Percentiles rank a stretch among this genome's conserved stretches.
These are phyloP conservation scores for Plasmodium chabaudi DNA, from an alignment of 169 alveolate genomes.

Conservation along the genomic window DNA sequence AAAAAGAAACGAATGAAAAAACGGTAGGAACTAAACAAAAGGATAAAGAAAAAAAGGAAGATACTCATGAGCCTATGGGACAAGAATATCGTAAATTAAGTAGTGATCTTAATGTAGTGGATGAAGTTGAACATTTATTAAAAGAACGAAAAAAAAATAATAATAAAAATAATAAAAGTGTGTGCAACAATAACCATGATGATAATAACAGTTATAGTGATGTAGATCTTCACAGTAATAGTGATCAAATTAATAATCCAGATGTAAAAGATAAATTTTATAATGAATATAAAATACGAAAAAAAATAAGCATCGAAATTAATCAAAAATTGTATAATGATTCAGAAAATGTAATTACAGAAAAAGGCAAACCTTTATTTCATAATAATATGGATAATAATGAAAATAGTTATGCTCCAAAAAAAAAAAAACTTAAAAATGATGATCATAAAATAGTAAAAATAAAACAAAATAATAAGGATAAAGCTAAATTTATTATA, in stretches of 20 bases:
- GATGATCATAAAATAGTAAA: slow-evolving; percentile 59
- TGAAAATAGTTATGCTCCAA: slow-evolving; percentile 28
- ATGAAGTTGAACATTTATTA: not conserved
- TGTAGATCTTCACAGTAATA: not conserved
- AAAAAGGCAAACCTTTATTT: slow-evolving; percentile 24
- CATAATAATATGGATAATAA: slow-evolving; percentile 9
- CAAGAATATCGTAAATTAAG: not conserved
- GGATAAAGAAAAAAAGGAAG: slow-evolving; percentile 4
- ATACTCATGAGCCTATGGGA: not conserved
- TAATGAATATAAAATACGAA: slow-evolving; percentile 69
- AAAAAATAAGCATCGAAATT: slow-evolving; percentile 68
- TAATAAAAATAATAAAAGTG: slow-evolving; percentile 2
- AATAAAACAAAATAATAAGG: slow-evolving; percentile 46
- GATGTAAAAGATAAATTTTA: slow-evolving; percentile 24
- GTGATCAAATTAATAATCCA: not conserved
- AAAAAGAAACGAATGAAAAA: slow-evolving; percentile 46
- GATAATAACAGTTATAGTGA: not conserved
- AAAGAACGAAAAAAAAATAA: not conserved
- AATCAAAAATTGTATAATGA: slow-evolving; percentile 71
- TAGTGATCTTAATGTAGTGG: not conserved
- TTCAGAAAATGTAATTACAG: slow-evolving; percentile 31
- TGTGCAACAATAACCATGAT: not conserved
- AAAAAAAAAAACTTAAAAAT: slow-evolving; percentile 57
- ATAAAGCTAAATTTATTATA: slow-evolving; percentile 44
- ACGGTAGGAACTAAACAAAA: slow-evolving; percentile 8